A percentile compares a stretch with the other conserved stretches of the same genome.
These are phyloP conservation scores for Kandelia obovata DNA, from an alignment of 345 rosid genomes.

Conservation along the genomic window DNA sequence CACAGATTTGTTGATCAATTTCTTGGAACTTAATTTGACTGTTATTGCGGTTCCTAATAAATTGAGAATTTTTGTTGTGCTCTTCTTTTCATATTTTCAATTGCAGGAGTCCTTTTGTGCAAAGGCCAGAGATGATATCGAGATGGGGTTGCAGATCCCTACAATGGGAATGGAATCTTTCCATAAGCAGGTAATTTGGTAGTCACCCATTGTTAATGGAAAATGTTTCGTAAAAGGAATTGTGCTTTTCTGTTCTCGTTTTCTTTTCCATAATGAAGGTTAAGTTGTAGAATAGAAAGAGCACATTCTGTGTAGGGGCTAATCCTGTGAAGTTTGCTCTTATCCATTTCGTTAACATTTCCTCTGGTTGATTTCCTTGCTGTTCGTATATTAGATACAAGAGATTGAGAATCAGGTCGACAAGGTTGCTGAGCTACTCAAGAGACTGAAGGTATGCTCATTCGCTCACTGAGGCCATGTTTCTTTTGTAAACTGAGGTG, in stretches of 20 bases:
- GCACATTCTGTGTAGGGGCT: background rate
- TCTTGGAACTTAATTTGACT: background rate
- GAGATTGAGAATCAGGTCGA: slow-evolving; percentile 60
- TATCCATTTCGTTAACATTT: background rate
- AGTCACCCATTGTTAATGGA: background rate
- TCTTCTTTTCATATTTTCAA: background rate
- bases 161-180: slow-evolving; percentile 61
- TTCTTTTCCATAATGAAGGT: background rate
- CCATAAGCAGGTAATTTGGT: slow-evolving; percentile 49
- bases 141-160: slow-evolving; percentile 50
- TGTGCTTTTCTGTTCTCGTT: background rate
- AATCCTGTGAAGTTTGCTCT: background rate
- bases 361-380: background rate
- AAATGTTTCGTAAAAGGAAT: background rate
- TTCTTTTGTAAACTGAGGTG: background rate
- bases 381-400: slow-evolving; percentile 42
- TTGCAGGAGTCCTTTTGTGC: slow-evolving; percentile 49
- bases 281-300: background rate
- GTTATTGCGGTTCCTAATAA: background rate
- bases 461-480: background rate
- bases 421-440: slow-evolving; percentile 47
- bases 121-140: slow-evolving; percentile 47
- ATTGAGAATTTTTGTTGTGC: background rate
- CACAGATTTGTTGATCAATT: no score
- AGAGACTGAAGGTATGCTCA: slow-evolving; percentile 53